Evolutionary conservation across 306 rosid species (phyloP), one percentile per base, ranked within the genome.

Genomic region (Cucumis melo): DNA sequence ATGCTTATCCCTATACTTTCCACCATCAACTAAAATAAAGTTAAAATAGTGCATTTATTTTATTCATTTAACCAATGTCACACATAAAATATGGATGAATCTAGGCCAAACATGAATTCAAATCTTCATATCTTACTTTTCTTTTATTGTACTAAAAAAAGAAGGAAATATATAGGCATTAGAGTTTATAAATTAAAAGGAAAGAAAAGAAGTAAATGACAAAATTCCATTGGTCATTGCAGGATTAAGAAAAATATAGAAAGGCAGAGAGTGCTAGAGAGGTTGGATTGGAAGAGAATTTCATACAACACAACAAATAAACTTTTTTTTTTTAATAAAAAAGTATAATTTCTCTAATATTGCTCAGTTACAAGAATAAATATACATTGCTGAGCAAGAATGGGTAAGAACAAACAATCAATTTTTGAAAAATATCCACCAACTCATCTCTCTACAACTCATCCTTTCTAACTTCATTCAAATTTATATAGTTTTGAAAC

Each of bases 301-400:
- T 24, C 59, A 24, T 71, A 72, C 76, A 50, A 27, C 61, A 72
- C 38, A 29, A 60, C 65, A 23, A 78, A 42, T 70, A 70, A 71
- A 71, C 14, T 15, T 32, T 32, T 32, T 32, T 32, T 32, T 32
- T 32, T 21, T 6, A 78, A 54, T 7, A 61, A 78, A 68, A 24
- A 8, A 1, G 15, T 78, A 14, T 50, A 27, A 44, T 71, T 71
- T 41, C 57, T 71, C 75, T 71, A 23, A 72, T 32, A 48, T 51
- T 50, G 83, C 82, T 82, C 78, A 11, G 73, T 81, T 73, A 44
- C 67, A 72, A 83, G 74, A 77, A 73, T 32, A 58, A 61, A 87
- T 84, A 81, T 89, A 86, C 92, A 91, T 64, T 82, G 82, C 72
- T 48, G 87, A 84, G 90, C 77, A 82, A 74, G 76, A 71, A 23